phyloP scores from a whole-genome alignment of 192 early-diverging fungal species.

The Backusella tarrabulga region DNA sequence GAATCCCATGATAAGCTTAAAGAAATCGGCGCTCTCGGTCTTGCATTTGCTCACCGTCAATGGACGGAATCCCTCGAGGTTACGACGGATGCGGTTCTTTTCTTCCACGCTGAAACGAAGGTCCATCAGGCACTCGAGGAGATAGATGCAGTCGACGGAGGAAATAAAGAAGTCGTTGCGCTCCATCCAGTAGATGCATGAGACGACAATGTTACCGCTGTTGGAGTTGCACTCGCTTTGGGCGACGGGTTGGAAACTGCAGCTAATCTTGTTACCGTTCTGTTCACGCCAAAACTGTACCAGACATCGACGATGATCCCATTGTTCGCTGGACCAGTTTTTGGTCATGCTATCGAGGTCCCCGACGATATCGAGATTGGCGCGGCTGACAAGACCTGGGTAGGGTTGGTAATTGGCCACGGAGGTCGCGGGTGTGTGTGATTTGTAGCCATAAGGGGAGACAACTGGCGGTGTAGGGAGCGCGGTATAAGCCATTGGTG shows the following conservation, averaged over 20 bases:
- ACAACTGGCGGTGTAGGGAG: neutral
- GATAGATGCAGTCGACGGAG: conserved; percentile 73
- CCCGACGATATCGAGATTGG: conserved; percentile 60
- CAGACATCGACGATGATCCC: conserved; percentile 58
- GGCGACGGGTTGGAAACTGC: conserved; percentile 61
- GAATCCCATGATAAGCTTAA: conserved; percentile 77
- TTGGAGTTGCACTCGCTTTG: conserved; percentile 50
- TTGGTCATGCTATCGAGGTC: conserved; percentile 64
- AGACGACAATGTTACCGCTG: conserved; percentile 66
- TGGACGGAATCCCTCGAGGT: conserved; percentile 75
- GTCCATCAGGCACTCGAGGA: conserved; percentile 67
- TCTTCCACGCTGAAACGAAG: conserved; percentile 73
- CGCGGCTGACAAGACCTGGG: conserved; percentile 29
- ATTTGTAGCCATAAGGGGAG: neutral
- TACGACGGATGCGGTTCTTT: conserved; percentile 84
- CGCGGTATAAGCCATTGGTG: neutral
- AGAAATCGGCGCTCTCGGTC: conserved; percentile 69
- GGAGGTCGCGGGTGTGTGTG: neutral
- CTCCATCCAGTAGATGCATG: conserved; percentile 77
- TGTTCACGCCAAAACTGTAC: conserved; percentile 72
- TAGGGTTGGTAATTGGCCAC: neutral
- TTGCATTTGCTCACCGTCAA: conserved; percentile 72
- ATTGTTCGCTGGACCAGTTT: conserved; percentile 65
- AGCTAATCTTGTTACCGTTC: conserved; percentile 60
- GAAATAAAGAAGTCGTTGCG: conserved; percentile 71